Percentiles rank a stretch among this genome's conserved stretches.
Evolutionary conservation across 768 basidiomycete genomes (phyloP).

Genomic region (Phylloporus arenicola): DNA sequence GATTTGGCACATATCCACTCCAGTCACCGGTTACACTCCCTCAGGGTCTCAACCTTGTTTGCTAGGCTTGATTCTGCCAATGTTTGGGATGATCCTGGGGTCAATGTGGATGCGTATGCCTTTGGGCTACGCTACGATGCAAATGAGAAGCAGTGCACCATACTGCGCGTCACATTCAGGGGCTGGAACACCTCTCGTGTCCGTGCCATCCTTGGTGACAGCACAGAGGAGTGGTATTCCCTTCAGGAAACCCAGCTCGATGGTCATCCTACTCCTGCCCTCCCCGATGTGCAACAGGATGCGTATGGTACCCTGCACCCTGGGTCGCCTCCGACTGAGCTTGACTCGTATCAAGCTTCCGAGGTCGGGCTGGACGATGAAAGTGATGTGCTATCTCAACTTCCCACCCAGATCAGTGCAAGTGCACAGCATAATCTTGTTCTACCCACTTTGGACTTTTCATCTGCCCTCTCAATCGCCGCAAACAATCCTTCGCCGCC

Average conservation of each 20-base stretch:
- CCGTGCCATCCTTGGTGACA: conserved; percentile 62
- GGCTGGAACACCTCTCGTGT: conserved; percentile 72
- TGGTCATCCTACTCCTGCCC: conserved; percentile 1
- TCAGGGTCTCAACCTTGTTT: conserved; percentile 66
- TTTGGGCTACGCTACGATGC: conserved; percentile 39
- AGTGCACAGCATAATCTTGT: conserved; percentile 67
- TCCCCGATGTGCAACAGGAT: conserved; percentile 2
- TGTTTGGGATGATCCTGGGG: conserved; percentile 51
- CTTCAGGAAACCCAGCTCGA: conserved; percentile 49
- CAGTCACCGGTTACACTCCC: conserved; percentile 49
- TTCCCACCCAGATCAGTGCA: conserved; percentile 22
- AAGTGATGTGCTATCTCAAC: conserved; percentile 3
- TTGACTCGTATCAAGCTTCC: conserved; percentile 5
- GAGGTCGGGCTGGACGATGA: conserved; percentile 6
- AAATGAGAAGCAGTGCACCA: conserved; percentile 52
- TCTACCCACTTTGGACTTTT: conserved; percentile 73
- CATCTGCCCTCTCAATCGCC: conserved; percentile 38
- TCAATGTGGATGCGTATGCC: conserved; percentile 55
- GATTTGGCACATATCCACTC: conserved; percentile 48
- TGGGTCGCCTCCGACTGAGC: conserved; percentile 1
- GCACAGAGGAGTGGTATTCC: conserved; percentile 69
- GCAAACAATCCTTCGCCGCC: conserved; percentile 1
- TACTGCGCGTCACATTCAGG: conserved; percentile 63
- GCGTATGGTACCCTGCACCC: background rate
- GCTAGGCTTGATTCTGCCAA: conserved; percentile 61